Evolutionary conservation across 768 basidiomycete genomes (phyloP).

Genomic region (Calvatia gigantea): DNA sequence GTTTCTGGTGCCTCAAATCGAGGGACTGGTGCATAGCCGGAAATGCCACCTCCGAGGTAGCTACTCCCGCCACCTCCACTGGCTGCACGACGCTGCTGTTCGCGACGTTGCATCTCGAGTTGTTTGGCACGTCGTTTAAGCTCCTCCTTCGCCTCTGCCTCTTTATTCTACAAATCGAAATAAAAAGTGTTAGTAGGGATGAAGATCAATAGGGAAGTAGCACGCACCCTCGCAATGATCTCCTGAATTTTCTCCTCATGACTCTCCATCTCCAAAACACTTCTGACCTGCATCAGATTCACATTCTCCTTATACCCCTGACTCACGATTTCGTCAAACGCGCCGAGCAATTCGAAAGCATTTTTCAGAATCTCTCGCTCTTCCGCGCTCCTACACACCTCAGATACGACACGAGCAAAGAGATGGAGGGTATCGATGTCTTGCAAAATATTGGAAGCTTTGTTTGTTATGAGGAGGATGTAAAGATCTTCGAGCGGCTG

Average conservation of each 20-base stretch:
- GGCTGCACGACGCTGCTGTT: slow-evolving; percentile 80
- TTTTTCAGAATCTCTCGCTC: slow-evolving; percentile 89
- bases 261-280: slow-evolving; percentile 83
- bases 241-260: slow-evolving; percentile 96
- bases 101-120: slow-evolving; percentile 94
- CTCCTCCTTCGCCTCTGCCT: slow-evolving; percentile 98
- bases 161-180: slow-evolving; percentile 72
- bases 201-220: slow-evolving; percentile 1
- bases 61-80: slow-evolving; percentile 44
- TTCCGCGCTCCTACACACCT: slow-evolving; percentile 81
- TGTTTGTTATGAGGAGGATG: slow-evolving; percentile 96
- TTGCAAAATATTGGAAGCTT: slow-evolving; percentile 97
- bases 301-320: slow-evolving; percentile 82
- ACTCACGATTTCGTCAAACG: slow-evolving; percentile 95
- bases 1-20: slow-evolving; percentile 65
- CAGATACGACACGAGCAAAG: slow-evolving; percentile 90
- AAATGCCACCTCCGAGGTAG: slow-evolving; percentile 63
- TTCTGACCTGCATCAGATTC: slow-evolving; percentile 76
- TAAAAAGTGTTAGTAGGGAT: neutral
- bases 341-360: slow-evolving; percentile 89
- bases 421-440: slow-evolving; percentile 97
- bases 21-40: slow-evolving; percentile 70
- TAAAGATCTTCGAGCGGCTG: slow-evolving; percentile 96
- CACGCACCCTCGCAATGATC: slow-evolving; percentile 86
- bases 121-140: slow-evolving; percentile 97